Conservation (phyloP, 106 monocot genomes). For the Dactylorhiza incarnata region DNA sequence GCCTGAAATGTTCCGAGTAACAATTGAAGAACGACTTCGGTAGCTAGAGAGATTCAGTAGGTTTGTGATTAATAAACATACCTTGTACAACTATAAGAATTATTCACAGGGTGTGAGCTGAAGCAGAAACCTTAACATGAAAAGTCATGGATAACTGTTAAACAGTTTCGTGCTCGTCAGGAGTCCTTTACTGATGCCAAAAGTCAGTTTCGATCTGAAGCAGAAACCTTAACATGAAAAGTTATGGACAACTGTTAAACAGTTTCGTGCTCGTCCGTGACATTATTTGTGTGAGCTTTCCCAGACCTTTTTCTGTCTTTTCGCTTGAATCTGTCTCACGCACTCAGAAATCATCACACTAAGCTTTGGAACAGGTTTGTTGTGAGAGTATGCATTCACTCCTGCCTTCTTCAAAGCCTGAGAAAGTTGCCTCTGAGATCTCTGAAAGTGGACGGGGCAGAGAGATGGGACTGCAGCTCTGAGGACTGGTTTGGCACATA, state of each 20-base stretch:
- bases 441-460: conserved; percentile 51
- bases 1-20: not conserved
- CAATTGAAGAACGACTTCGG: not conserved
- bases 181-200: not conserved
- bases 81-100: not conserved
- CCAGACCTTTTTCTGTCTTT: conserved; percentile 21
- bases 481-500: conserved; percentile 49
- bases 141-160: too few species aligned
- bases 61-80: not conserved
- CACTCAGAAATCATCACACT: conserved; percentile 39
- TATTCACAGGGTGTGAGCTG: not conserved
- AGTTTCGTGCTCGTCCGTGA: not conserved
- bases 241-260: not conserved
- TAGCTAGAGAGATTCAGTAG: not conserved
- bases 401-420: conserved; percentile 61
- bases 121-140: too few species aligned
- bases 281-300: not conserved
- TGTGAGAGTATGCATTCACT: conserved; percentile 31
- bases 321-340: conserved; percentile 51
- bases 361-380: conserved; percentile 32
- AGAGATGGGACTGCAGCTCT: conserved; percentile 43
- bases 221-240: not conserved
- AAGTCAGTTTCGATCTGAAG: not conserved
- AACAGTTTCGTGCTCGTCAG: not conserved
- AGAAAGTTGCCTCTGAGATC: conserved; percentile 28